phyloP scores from a whole-genome alignment of 2,329 filamentous ascomycete species.

The Penicillium sp. region DNA sequence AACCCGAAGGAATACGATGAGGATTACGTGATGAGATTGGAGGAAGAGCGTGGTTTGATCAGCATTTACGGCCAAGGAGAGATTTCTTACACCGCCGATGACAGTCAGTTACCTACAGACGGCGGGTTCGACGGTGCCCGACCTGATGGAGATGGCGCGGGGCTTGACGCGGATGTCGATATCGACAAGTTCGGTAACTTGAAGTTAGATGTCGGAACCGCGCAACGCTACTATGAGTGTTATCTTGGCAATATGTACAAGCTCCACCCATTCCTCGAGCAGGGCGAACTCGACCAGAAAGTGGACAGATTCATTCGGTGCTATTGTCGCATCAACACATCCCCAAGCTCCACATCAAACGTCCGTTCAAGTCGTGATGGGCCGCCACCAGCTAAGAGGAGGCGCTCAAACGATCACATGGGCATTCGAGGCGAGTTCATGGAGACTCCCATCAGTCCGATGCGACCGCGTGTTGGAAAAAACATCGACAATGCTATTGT shows the following conservation, averaged over 20 bases:
- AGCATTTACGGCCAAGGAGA: constrained; percentile 79
- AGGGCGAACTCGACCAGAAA: constrained; percentile 53
- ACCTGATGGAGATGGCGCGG: constrained; percentile 13
- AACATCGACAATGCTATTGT: constrained; percentile 81
- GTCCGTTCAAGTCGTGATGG: constrained; percentile 20
- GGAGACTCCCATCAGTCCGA: constrained; percentile 3
- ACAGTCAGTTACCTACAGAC: constrained; percentile 39
- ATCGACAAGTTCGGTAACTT: constrained; percentile 53
- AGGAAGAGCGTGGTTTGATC: constrained; percentile 72
- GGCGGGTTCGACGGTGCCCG: constrained; percentile 7
- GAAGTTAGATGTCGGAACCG: constrained; percentile 54
- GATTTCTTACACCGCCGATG: constrained; percentile 62
- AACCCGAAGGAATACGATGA: constrained; percentile 58
- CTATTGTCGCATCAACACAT: constrained; percentile 42
- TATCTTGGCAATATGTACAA: constrained; percentile 64
- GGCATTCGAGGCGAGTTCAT: constrained; percentile 25
- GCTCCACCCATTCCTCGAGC: constrained; percentile 65
- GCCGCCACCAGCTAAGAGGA: constrained; percentile 38
- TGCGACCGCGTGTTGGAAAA: constrained; percentile 43
- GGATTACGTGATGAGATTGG: constrained; percentile 72
- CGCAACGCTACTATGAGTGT: constrained; percentile 54
- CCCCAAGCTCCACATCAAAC: constrained; percentile 5
- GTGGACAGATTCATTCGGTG: constrained; percentile 53
- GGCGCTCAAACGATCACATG: constrained; percentile 37
- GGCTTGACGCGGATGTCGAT: constrained; percentile 46